A percentile compares a stretch with the other conserved stretches of the same genome.
Evolutionary conservation across 306 rosid species (phyloP).

Genomic region (Vigna nakashimae): DNA sequence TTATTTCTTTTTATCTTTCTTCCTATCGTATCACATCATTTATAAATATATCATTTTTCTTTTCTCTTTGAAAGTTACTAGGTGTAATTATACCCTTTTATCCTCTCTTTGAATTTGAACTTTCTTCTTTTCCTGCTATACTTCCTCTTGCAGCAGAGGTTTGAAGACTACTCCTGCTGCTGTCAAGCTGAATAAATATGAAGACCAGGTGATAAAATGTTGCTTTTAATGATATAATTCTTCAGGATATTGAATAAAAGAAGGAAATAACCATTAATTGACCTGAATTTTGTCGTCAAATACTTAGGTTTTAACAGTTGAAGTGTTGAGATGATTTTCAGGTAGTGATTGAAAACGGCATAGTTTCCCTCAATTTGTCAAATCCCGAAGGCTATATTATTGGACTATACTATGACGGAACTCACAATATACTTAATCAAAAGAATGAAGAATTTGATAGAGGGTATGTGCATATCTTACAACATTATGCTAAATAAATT

Average conservation of each 20-base stretch:
- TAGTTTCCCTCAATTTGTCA: slow-evolving; percentile 58
- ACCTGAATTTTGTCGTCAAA: not conserved
- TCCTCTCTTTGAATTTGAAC: not conserved
- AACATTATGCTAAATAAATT: not conserved
- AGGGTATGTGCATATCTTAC: slow-evolving; percentile 54
- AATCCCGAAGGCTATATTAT: slow-evolving; percentile 63
- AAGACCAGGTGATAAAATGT: not conserved
- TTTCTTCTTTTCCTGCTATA: not conserved
- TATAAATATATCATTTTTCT: too few species aligned
- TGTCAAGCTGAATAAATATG: not conserved
- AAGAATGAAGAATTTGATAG: slow-evolving; percentile 45
- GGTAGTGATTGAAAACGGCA: slow-evolving; percentile 71
- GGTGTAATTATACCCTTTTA: too few species aligned
- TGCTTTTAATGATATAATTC: not conserved
- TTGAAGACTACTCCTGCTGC: not conserved
- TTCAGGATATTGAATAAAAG: not conserved
- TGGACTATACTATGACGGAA: slow-evolving; percentile 56
- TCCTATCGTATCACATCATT: too few species aligned
- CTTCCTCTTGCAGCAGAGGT: not conserved
- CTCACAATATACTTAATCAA: slow-evolving; percentile 54
- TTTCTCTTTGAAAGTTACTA: too few species aligned
- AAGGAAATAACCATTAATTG: not conserved
- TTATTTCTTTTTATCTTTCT: too few species aligned
- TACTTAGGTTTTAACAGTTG: not conserved
- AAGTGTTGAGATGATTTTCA: slow-evolving; percentile 34